phyloP scores from a whole-genome alignment of 768 basidiomycete genomes.

The Candolleomyces eurysporus region DNA sequence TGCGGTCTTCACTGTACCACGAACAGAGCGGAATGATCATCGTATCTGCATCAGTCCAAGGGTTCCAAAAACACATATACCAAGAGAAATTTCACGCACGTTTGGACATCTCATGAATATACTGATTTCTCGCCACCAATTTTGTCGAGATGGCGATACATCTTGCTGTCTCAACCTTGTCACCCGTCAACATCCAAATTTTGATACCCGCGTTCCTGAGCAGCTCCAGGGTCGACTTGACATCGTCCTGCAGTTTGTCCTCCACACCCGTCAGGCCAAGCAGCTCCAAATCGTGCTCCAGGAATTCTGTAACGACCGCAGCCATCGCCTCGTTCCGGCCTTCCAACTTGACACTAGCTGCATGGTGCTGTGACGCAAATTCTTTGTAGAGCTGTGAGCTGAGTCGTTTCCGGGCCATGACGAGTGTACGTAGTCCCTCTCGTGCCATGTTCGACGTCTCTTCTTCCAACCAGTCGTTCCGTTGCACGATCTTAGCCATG shows the following conservation, averaged over 20 bases:
- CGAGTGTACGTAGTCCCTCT: conserved; percentile 92
- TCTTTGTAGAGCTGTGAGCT: conserved; percentile 64
- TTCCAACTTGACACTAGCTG: conserved; percentile 77
- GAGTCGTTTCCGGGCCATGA: conserved; percentile 82
- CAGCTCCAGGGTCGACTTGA: conserved; percentile 89
- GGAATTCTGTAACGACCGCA: conserved; percentile 64
- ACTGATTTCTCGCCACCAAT: conserved; percentile 92
- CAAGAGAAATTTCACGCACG: conserved; percentile 43
- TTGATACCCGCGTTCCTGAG: conserved; percentile 94
- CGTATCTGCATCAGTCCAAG: conserved; percentile 4
- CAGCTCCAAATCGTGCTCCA: conserved; percentile 90
- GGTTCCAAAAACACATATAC: not conserved
- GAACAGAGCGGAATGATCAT: not conserved
- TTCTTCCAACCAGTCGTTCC: conserved; percentile 99
- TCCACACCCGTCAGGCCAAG: conserved; percentile 97
- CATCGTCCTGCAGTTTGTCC: conserved; percentile 97
- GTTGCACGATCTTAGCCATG: conserved; percentile 91
- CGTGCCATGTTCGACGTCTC: conserved; percentile 98
- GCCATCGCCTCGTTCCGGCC: conserved; percentile 81
- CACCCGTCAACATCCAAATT: conserved; percentile 99
- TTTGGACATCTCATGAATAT: conserved; percentile 95
- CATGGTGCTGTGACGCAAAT: conserved; percentile 71
- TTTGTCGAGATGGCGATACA: conserved; percentile 98
- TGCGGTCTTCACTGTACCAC: conserved; percentile 71
- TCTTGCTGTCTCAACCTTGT: conserved; percentile 98